These are phyloP conservation scores for Fomitopsis pulvina DNA, from an alignment of 768 basidiomycete species.

Conservation along the genomic window DNA sequence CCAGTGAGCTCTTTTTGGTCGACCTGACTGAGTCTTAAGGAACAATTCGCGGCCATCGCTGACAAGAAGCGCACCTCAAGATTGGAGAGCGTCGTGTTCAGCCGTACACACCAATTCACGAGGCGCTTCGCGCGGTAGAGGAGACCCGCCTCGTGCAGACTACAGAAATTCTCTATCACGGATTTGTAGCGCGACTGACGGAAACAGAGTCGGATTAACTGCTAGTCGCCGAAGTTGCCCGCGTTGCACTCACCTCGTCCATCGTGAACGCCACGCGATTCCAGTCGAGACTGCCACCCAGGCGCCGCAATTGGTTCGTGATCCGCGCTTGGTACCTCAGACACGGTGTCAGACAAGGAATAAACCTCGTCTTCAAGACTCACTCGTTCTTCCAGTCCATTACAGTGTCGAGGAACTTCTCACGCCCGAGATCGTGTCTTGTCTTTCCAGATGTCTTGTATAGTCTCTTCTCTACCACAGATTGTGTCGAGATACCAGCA, in stretches of 20 bases:
- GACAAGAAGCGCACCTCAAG: conserved; percentile 57
- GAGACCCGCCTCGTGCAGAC: conserved; percentile 84
- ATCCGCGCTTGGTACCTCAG: conserved; percentile 88
- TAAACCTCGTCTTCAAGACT: conserved; percentile 21
- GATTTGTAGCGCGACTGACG: conserved; percentile 69
- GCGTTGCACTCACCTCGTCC: conserved; percentile 55
- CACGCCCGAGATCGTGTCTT: conserved; percentile 91
- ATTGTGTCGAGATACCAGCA: conserved; percentile 96
- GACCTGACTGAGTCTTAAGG: conserved; percentile 42
- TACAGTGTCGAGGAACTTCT: conserved; percentile 84
- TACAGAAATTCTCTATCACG: conserved; percentile 88
- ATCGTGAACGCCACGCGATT: conserved; percentile 92
- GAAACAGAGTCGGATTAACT: not conserved
- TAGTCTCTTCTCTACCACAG: conserved; percentile 91
- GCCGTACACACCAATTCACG: conserved; percentile 95
- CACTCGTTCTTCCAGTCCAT: conserved; percentile 98
- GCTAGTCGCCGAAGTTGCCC: not conserved
- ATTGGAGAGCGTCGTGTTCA: conserved; percentile 98
- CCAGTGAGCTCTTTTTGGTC: conserved; percentile 88
- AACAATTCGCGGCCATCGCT: not conserved
- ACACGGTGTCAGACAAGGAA: not conserved
- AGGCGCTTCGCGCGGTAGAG: conserved; percentile 94
- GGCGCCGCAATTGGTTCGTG: conserved; percentile 77
- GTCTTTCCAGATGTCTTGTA: conserved; percentile 79
- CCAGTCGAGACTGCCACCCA: conserved; percentile 96